Evolutionary conservation across 192 early-diverging fungal species (phyloP), one percentile per base, ranked within the genome.

Genomic region (Thoreauomyces humboldtii): DNA sequence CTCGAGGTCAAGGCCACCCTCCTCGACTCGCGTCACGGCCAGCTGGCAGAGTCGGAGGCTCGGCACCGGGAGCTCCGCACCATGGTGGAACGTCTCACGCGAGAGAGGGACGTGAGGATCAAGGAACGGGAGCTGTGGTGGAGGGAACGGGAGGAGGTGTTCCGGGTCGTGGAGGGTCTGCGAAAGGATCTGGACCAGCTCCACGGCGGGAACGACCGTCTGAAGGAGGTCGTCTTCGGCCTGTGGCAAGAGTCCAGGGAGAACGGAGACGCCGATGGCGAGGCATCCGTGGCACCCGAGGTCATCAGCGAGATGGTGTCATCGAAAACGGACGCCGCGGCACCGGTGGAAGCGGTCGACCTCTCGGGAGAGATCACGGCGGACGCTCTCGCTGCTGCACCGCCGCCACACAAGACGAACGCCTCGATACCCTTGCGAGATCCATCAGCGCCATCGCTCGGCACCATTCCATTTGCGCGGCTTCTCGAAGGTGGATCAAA

Each of bases 1-100:
- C 82, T 95, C 0, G 93, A 95, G 67, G 78, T 77, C 4, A 83
- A 86, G 48, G 86, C 88, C 4, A 28, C 59, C 17, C 7, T 48
- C 11, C 15, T 50, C 19, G 35, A 61, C 54, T 11, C 19, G 25
- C 47, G 36, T 25, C 1, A 69, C 37, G 59, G 31, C 1, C 50
- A 47, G 25, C 59, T 69, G 25, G 12, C 27, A 6, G 48, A 69
- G n/a, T 51, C 67, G n/a, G 67, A 69, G 28, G 46, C 44, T 12
- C 59, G 41, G 19, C 48, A 50, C 25, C 58, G 67, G 0, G 67
- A 69, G 7, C 37, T 61, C 25, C 44, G 36, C 33, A 54, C 48
- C 27, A 41, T 52, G 0, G 67, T 61, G 7, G 67, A 69, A 15
- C 22, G 67, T 27, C 31, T 69, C 50, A 62, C 42, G 5, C 27